Percentiles rank a stretch among this genome's conserved stretches.
Conservation (phyloP, 257 asterid species). For the Hygrophila difformis region DNA sequence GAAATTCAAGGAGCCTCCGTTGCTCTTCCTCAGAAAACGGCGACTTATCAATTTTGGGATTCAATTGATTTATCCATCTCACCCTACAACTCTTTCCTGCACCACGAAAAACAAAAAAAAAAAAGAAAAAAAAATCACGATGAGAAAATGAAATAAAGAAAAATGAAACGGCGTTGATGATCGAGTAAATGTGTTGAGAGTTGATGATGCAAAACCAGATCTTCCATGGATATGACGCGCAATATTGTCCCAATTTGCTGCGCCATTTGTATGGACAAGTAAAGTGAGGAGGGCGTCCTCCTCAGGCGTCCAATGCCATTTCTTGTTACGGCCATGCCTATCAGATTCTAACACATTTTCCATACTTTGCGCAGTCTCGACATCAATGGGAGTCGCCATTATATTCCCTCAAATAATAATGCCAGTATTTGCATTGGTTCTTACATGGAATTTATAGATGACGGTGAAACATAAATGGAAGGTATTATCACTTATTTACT, state of each 20-base stretch:
- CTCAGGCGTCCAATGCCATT: conserved; percentile 26
- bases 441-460: no score
- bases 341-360: no score
- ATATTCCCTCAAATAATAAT: no score
- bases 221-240: conserved; percentile 29
- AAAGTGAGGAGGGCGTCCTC: conserved; percentile 24
- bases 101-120: conserved; percentile 3
- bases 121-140: not conserved
- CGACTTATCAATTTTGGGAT: conserved; percentile 21
- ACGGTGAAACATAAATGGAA: no score
- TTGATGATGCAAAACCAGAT: conserved; percentile 38
- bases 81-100: conserved; percentile 46
- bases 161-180: not conserved
- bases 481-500: no score
- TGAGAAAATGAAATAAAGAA: not conserved
- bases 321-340: not conserved
- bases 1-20: conserved; percentile 23
- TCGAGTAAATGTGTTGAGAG: no score
- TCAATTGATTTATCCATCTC: conserved; percentile 42
- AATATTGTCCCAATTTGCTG: conserved; percentile 25
- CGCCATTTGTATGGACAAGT: conserved; percentile 22
- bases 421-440: no score
- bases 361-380: no score
- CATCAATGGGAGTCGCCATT: no score
- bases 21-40: conserved; percentile 30